Conservation (phyloP, 2,329 filamentous ascomycete genomes). For the Talaromyces sp. region DNA sequence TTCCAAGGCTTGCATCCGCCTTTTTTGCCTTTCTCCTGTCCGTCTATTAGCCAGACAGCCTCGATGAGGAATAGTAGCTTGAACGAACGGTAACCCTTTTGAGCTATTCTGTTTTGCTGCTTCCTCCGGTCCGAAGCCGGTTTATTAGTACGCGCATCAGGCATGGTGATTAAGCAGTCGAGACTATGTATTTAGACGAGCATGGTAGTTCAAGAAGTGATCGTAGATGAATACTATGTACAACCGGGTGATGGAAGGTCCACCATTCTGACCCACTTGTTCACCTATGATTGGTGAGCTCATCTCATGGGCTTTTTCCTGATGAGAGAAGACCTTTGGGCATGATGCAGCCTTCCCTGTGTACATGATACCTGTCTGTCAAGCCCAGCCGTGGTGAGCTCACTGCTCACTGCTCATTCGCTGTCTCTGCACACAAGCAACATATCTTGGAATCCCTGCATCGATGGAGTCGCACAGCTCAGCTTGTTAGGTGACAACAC, state of each 20-base stretch:
- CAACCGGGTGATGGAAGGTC: neutral
- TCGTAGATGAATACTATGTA: too few species aligned
- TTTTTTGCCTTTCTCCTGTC: slow-evolving; percentile 10
- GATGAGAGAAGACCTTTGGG: neutral
- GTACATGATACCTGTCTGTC: neutral
- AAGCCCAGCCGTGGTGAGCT: neutral
- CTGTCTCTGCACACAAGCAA: neutral
- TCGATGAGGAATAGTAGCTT: slow-evolving; percentile 9
- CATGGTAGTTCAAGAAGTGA: neutral
- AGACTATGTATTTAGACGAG: neutral
- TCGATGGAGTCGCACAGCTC: too few species aligned
- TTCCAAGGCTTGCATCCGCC: slow-evolving; percentile 6
- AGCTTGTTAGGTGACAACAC: neutral
- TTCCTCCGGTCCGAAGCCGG: slow-evolving; percentile 33
- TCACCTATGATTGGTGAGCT: neutral
- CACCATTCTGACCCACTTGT: neutral
- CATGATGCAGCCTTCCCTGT: neutral
- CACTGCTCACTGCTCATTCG: too few species aligned
- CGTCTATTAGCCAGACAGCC: neutral
- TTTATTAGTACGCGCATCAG: neutral
- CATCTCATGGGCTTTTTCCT: neutral
- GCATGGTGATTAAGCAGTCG: neutral
- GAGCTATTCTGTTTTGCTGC: slow-evolving; percentile 33
- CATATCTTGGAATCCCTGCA: neutral
- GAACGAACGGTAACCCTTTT: slow-evolving; percentile 18